These are phyloP conservation scores for Onygenales sp. DNA, from an alignment of 2,329 filamentous ascomycete species.

Conservation along the genomic window DNA sequence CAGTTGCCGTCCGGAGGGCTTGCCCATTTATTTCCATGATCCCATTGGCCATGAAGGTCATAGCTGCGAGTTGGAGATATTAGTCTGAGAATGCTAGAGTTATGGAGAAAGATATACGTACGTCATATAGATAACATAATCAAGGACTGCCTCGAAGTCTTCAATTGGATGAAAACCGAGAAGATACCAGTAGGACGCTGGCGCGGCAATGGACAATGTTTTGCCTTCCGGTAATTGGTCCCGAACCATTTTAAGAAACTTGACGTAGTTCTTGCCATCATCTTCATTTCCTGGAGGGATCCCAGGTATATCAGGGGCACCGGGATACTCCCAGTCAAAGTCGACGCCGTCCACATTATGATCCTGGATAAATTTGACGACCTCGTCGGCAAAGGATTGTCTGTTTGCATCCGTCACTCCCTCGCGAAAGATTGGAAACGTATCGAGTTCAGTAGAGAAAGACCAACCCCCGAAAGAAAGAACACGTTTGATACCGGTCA, in stretches of 20 bases:
- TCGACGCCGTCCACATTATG: conserved; percentile 32
- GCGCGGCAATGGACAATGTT: conserved; percentile 17
- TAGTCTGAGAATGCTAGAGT: too few species aligned
- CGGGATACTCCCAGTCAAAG: conserved; percentile 31
- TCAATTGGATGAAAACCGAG: conserved; percentile 18
- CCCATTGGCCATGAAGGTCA: conserved; percentile 22
- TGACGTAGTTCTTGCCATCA: conserved; percentile 25
- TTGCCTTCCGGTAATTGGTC: conserved; percentile 11
- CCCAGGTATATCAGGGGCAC: conserved; percentile 26
- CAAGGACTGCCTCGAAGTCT: conserved; percentile 16
- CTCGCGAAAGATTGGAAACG: conserved; percentile 28
- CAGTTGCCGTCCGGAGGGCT: conserved; percentile 17
- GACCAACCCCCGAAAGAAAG: conserved; percentile 37
- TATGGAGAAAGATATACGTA: too few species aligned
- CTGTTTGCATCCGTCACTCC: conserved; percentile 28
- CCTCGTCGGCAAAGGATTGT: conserved; percentile 24
- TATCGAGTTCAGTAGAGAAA: conserved; percentile 27
- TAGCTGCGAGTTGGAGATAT: conserved; percentile 13
- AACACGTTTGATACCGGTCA: conserved; percentile 22
- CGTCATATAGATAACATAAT: conserved; percentile 28
- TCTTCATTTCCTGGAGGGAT: conserved; percentile 19
- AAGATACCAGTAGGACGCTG: conserved; percentile 22
- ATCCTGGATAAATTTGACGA: conserved; percentile 31
- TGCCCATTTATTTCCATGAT: conserved; percentile 14
- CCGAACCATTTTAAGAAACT: conserved; percentile 17